phyloP scores from a whole-genome alignment of 768 basidiomycete genomes.

The Rubroboletus satanas region DNA sequence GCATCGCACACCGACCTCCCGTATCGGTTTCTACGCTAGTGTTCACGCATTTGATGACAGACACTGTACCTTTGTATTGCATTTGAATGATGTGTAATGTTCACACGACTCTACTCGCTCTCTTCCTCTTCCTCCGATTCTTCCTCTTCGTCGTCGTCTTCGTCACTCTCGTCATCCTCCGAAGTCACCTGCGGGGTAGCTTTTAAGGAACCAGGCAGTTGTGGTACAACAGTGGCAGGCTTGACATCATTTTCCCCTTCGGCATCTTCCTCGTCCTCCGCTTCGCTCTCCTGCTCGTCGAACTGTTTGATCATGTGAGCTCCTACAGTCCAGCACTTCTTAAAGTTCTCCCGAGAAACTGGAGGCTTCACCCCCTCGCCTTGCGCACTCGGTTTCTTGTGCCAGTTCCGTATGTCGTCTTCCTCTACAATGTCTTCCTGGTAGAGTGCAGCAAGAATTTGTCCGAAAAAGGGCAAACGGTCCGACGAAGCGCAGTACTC shows the following conservation, averaged over 20 bases:
- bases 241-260: slow-evolving; percentile 10
- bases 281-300: slow-evolving; percentile 67
- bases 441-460: slow-evolving; percentile 82
- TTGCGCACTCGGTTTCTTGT: slow-evolving; percentile 51
- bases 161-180: slow-evolving; percentile 7
- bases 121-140: slow-evolving; percentile 11
- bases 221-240: background rate
- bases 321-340: slow-evolving; percentile 67
- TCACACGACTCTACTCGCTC: slow-evolving; percentile 8
- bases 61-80: slow-evolving; percentile 1
- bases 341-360: slow-evolving; percentile 48
- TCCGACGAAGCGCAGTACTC: slow-evolving; percentile 61
- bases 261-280: slow-evolving; percentile 24
- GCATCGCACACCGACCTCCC: background rate
- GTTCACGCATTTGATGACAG: background rate
- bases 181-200: background rate
- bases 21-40: background rate
- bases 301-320: slow-evolving; percentile 78
- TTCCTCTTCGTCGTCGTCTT: background rate
- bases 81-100: slow-evolving; percentile 5
- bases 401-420: slow-evolving; percentile 88
- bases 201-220: background rate
- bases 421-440: slow-evolving; percentile 91
- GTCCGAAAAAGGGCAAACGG: slow-evolving; percentile 72
- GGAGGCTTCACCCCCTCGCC: slow-evolving; percentile 45